These are phyloP conservation scores for Paralagenidium karlingii DNA, from an alignment of 352 stramenopile species.

Conservation along the genomic window DNA sequence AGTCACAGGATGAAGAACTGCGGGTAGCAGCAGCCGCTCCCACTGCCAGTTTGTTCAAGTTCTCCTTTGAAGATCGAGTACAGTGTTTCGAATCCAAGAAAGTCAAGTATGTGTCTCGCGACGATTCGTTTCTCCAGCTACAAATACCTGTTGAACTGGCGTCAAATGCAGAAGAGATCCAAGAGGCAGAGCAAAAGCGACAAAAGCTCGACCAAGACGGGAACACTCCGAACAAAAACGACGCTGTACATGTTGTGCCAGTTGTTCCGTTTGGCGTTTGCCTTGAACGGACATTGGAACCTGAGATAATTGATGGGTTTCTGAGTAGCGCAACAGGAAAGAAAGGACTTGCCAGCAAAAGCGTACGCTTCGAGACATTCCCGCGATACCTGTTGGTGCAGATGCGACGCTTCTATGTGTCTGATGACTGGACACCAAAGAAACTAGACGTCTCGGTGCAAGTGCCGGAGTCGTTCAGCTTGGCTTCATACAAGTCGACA, in stretches of 20 bases:
- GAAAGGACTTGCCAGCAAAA: slow-evolving; percentile 72
- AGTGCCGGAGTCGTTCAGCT: slow-evolving; percentile 85
- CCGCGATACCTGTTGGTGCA: slow-evolving; percentile 95
- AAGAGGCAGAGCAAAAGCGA: slow-evolving; percentile 73
- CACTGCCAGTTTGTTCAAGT: slow-evolving; percentile 89
- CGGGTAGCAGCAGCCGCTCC: slow-evolving; percentile 26
- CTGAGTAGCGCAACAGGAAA: slow-evolving; percentile 57
- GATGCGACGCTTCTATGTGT: slow-evolving; percentile 94
- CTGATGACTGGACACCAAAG: slow-evolving; percentile 92
- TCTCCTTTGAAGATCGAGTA: slow-evolving; percentile 78
- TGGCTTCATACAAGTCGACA: slow-evolving; percentile 25
- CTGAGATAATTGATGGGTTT: slow-evolving; percentile 89
- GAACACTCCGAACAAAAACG: slow-evolving; percentile 9
- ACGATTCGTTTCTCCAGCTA: slow-evolving; percentile 73
- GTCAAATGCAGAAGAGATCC: slow-evolving; percentile 78
- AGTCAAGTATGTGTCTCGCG: slow-evolving; percentile 79
- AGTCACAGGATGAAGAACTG: slow-evolving; percentile 11
- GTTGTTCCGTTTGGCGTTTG: slow-evolving; percentile 91
- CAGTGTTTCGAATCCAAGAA: slow-evolving; percentile 59
- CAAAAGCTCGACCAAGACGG: slow-evolving; percentile 33
- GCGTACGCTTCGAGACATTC: slow-evolving; percentile 87
- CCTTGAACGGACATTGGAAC: slow-evolving; percentile 85
- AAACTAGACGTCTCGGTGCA: slow-evolving; percentile 97
- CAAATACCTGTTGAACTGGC: slow-evolving; percentile 82
- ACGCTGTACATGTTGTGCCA: slow-evolving; percentile 78